phyloP scores from a whole-genome alignment of 768 basidiomycete genomes.

The Pholiota conissans region DNA sequence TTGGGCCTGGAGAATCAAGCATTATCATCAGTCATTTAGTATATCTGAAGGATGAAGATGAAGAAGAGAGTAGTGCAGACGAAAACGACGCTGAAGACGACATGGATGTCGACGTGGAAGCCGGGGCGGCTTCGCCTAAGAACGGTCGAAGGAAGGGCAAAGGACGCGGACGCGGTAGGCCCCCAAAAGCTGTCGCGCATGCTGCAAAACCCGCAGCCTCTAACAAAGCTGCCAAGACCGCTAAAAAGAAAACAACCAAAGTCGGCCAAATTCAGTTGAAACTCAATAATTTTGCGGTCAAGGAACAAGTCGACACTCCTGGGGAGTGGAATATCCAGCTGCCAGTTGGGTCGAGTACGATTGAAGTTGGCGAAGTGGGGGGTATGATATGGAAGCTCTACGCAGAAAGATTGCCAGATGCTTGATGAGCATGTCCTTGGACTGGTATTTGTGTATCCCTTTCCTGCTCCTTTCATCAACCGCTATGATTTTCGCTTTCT shows the following conservation, averaged over 20 bases:
- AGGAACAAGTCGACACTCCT: conserved; percentile 42
- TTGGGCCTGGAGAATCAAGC: conserved; percentile 56
- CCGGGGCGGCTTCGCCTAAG: conserved; percentile 35
- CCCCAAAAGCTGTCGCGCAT: conserved; percentile 26
- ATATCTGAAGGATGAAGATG: conserved; percentile 59
- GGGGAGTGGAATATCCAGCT: conserved; percentile 66
- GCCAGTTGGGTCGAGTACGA: conserved; percentile 53
- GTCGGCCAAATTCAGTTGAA: conserved; percentile 62
- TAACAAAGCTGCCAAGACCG: too few species aligned
- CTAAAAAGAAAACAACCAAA: too few species aligned
- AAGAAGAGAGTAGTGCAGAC: conserved; percentile 58
- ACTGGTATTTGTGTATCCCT: background rate
- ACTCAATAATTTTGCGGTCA: conserved; percentile 55
- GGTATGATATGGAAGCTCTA: conserved; percentile 74
- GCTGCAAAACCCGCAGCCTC: conserved; percentile 28
- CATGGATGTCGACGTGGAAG: conserved; percentile 38
- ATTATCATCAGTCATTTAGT: conserved; percentile 53
- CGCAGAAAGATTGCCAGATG: conserved; percentile 43
- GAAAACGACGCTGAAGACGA: conserved; percentile 41
- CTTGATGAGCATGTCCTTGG: conserved; percentile 1
- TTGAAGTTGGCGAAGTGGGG: conserved; percentile 75
- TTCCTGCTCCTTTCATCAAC: background rate
- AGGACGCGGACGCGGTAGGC: conserved; percentile 36
- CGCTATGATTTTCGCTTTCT: conserved; percentile 4
- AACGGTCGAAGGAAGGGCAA: conserved; percentile 45